Base-by-base conservation (phyloP, 2,329 filamentous ascomycete species). In the Penicillium sp. region DNA sequence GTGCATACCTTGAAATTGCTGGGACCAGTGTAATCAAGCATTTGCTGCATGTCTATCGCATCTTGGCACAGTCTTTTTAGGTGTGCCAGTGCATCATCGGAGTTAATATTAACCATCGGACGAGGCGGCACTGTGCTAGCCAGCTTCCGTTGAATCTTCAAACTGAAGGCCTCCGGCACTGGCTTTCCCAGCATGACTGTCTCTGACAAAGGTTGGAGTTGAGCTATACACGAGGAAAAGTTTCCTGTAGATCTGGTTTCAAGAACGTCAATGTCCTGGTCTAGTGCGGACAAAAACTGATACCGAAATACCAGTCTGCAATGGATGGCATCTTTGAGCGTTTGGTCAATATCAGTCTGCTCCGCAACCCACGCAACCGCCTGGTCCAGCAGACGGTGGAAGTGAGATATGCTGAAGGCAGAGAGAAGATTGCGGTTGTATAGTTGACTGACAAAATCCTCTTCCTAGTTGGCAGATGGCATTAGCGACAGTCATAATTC, bases 371-470 rank as follows among this genome's bases (percentile, higher is more conserved):
- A 75, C 12, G 71, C 70, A n/a, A 82, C 73, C 5, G 86, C 85
- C 33, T 82, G 75, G 25, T 81, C 72, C 19, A 91, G 73, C 26
- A 81, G 70, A 9, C 76, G 72, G 40, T 80, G 76, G 25, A 91
- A 80, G n/a, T 82, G 78, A 5, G 79, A 75, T 2, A 80, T 73
- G 16, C 83, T 77, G 55, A 93, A 80, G 14, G 81, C 76, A 26
- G 86, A 84, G 7, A 97, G 80, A 0, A 99, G 78, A 12, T 84
- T 85, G 36, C 92, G 84, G 63, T 91, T 88, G 70, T 94, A 97
- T 0, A 92, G 89, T 71, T 96, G 91, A 7, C 91, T 92, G 19
- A 95, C 90, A 69, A 99, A 97, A 68, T 99, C 94, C 74, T 99
- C 94, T 75, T 99, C 94, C 87, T 93, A 62, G 42, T 52, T 14